Base-by-base conservation (phyloP, 768 basidiomycete species). In the Suillus placidus region DNA sequence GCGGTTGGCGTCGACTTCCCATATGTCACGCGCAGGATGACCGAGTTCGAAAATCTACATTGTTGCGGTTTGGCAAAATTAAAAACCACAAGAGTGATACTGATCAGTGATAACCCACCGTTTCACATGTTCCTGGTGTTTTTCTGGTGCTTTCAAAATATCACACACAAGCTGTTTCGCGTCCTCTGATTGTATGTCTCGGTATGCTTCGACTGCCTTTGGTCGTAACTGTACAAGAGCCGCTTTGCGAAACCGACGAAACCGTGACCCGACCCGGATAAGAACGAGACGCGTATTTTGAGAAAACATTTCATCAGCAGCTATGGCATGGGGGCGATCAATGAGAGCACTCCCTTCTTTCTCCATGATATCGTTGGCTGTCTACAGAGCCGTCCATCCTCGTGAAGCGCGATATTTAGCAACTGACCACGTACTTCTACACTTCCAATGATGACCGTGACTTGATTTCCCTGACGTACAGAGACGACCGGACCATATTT, bases 341-440 rank as follows among this genome's bases (percentile, higher is more conserved):
- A 79, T 80, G 14, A 82, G 74, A 0, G 76, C 69, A 1, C 82
- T 82, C 3, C 85, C 85, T 69, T 86, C 83, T 63, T 83, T 82
- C 72, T 87, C 86, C 84, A 87, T 83, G 57, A 87, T 81, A 6
- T 86, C 84, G 1, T 84, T 77, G 0, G 86, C 84, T 12, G 83
- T 83, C 67, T 85, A 61, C 8, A 43, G 26, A 12, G 6, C n/a
- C 35, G n/a, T 57, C 7, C 13, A 13, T 35, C 35, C 13, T 23
- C 7, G 35, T 7, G 35, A 37, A 77, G 52, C 80, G 69, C 30
- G 4, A 23, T 62, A 18, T 23, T 4, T 8, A 64, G 60, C 13
- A 67, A 57, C 20, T 47, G 45, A 63, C 18, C 55, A 8, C 72
- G 12, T 62, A 70, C 72, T 14, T 73, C 66, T 64, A 69, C 61